Evolutionary conservation across 768 basidiomycete genomes (phyloP).

Genomic region (Pleurotus ostreatus): DNA sequence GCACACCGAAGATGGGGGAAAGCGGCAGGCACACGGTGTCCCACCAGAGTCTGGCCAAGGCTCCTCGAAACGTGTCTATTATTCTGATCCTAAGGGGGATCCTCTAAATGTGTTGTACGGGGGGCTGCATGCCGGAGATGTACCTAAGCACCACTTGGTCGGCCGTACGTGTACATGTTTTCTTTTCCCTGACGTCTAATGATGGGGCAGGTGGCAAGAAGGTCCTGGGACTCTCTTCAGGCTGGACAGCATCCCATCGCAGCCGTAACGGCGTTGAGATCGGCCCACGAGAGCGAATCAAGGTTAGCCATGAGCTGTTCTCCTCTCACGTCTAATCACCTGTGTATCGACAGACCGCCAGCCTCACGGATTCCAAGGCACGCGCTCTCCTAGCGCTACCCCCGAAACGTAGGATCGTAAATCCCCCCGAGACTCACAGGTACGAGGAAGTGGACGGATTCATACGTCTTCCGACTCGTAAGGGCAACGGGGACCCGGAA

Average conservation of each 20-base stretch:
- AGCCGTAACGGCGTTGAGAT: slow-evolving; percentile 57
- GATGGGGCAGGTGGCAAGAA: slow-evolving; percentile 51
- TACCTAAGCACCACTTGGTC: slow-evolving; percentile 63
- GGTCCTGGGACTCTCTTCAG: slow-evolving; percentile 57
- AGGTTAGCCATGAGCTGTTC: slow-evolving; percentile 27
- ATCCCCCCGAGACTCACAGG: slow-evolving; percentile 33
- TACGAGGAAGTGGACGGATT: slow-evolving; percentile 68
- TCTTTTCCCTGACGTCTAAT: slow-evolving; percentile 40
- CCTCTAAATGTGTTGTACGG: slow-evolving; percentile 63
- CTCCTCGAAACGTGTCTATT: slow-evolving; percentile 39
- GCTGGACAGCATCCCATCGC: slow-evolving; percentile 42
- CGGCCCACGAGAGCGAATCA: slow-evolving; percentile 35
- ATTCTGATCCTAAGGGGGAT: slow-evolving; percentile 67
- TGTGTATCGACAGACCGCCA: slow-evolving; percentile 32
- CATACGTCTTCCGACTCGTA: slow-evolving; percentile 49
- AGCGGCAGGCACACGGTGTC: slow-evolving; percentile 17
- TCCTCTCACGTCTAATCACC: slow-evolving; percentile 1
- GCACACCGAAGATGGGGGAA: slow-evolving; percentile 19
- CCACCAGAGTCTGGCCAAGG: slow-evolving; percentile 24
- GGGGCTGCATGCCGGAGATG: slow-evolving; percentile 52
- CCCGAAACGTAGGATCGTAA: slow-evolving; percentile 45
- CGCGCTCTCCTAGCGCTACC: slow-evolving; percentile 49
- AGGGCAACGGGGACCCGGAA: slow-evolving; percentile 22
- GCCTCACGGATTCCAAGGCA: slow-evolving; percentile 54
- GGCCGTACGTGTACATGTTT: slow-evolving; percentile 41